phyloP scores from a whole-genome alignment of 2,329 filamentous ascomycete genomes.

The Epichloe sp. region DNA sequence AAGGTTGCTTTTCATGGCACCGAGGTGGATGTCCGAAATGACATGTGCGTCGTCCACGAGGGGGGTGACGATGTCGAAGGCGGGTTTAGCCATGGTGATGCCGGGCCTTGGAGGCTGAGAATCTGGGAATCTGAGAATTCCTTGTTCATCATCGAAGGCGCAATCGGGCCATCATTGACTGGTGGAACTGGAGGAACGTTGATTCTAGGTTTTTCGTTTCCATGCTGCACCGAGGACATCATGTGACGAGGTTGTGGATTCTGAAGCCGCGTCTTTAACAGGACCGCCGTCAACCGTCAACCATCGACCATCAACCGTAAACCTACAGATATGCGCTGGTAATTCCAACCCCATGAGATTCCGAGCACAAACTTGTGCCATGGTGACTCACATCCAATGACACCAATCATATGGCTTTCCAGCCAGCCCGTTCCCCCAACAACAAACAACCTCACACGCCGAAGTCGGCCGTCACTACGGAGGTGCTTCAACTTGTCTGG shows the following conservation, averaged over 20 bases:
- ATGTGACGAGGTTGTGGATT: neutral
- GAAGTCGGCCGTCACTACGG: too few relatives aligned
- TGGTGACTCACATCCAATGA: too few relatives aligned
- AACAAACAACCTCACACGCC: too few relatives aligned
- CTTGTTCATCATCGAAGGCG: neutral
- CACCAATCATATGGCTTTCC: too few relatives aligned
- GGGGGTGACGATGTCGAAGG: slow-evolving; percentile 16
- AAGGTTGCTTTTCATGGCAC: slow-evolving; percentile 25
- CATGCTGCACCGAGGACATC: neutral
- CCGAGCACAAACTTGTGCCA: too few relatives aligned
- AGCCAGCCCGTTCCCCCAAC: too few relatives aligned
- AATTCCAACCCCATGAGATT: too few relatives aligned
- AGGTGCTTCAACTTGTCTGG: too few relatives aligned
- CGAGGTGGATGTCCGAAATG: slow-evolving; percentile 21
- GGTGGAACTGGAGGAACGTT: neutral
- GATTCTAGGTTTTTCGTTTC: neutral
- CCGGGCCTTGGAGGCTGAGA: too few relatives aligned
- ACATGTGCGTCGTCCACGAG: slow-evolving; percentile 12
- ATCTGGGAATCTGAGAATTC: neutral
- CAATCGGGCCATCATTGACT: neutral
- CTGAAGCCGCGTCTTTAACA: neutral
- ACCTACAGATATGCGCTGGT: too few relatives aligned
- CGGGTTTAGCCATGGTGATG: neutral
- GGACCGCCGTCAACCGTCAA: too few relatives aligned
- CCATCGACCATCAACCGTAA: too few relatives aligned